These are phyloP conservation scores for Fusarium illudens DNA, from an alignment of 2,329 filamentous ascomycete species.

Conservation along the genomic window DNA sequence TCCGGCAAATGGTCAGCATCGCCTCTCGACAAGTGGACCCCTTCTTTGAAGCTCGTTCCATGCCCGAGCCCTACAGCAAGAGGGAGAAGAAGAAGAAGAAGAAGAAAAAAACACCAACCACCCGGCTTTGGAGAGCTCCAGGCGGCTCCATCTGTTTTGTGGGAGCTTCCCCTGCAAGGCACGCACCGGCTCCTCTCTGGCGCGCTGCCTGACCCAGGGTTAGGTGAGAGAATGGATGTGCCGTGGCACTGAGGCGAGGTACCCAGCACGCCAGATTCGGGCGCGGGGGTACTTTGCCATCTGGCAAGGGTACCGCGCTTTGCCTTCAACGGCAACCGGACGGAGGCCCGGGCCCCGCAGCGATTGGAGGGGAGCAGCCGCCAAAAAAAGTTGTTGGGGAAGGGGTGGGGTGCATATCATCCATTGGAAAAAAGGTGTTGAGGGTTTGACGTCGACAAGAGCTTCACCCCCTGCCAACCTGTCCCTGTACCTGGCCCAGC, in stretches of 20 bases:
- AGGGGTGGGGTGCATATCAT: conserved; percentile 34
- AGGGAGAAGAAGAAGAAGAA: background rate
- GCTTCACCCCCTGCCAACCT: background rate
- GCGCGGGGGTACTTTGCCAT: conserved; percentile 2
- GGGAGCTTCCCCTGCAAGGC: conserved; percentile 36
- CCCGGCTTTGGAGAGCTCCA: conserved; percentile 7
- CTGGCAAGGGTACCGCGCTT: conserved; percentile 3
- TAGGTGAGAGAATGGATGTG: conserved; percentile 18
- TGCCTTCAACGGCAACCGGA: conserved; percentile 21
- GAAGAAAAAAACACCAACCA: conserved; percentile 9
- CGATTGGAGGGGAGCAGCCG: conserved; percentile 33
- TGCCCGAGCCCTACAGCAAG: conserved; percentile 7
- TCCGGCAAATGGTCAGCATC: conserved; percentile 9
- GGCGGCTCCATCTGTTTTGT: conserved; percentile 20
- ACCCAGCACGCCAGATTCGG: background rate
- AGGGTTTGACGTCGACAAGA: conserved; percentile 35
- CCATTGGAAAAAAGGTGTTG: conserved; percentile 35
- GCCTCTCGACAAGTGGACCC: conserved; percentile 15
- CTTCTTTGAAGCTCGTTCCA: background rate
- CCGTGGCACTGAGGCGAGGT: conserved; percentile 8
- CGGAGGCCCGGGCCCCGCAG: conserved; percentile 10
- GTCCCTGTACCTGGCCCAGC: conserved; percentile 5
- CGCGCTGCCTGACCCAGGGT: conserved; percentile 21
- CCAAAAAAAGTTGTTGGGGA: conserved; percentile 46
- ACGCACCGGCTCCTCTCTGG: conserved; percentile 25